phyloP scores from a whole-genome alignment of 257 asterid species.

The Oldenlandia corymbosa region DNA sequence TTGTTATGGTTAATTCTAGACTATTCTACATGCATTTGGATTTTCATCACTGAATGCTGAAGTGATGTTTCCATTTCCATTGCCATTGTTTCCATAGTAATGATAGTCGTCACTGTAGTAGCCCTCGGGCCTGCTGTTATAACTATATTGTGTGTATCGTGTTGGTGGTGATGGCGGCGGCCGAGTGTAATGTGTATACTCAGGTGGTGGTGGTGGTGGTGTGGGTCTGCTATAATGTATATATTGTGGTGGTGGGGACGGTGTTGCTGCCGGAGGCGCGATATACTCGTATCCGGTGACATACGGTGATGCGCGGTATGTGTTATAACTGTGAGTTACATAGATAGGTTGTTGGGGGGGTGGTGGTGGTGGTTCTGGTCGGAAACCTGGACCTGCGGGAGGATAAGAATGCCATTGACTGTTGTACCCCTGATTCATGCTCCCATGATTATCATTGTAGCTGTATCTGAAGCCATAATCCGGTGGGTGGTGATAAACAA shows the following conservation, averaged over 20 bases:
- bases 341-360: slow-evolving; percentile 36
- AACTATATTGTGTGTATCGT: slow-evolving; percentile 18
- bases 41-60: slow-evolving; percentile 87
- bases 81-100: slow-evolving; percentile 41
- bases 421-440: slow-evolving; percentile 24
- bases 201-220: slow-evolving; percentile 24
- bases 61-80: slow-evolving; percentile 49
- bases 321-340: slow-evolving; percentile 53
- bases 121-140: slow-evolving; percentile 33
- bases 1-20: slow-evolving; percentile 29
- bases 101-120: slow-evolving; percentile 47
- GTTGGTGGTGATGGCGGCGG: slow-evolving; percentile 8
- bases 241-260: slow-evolving; percentile 23
- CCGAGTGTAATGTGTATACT: slow-evolving; percentile 19
- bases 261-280: slow-evolving; percentile 30
- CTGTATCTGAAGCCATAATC: slow-evolving; percentile 40
- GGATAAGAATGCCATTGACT: slow-evolving; percentile 31
- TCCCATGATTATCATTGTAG: slow-evolving; percentile 24
- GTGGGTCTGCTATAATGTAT: slow-evolving; percentile 24
- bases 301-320: slow-evolving; percentile 54
- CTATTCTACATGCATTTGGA: slow-evolving; percentile 80
- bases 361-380: slow-evolving; percentile 29
- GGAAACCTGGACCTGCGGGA: slow-evolving; percentile 10
- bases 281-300: slow-evolving; percentile 56
- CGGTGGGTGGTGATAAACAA: slow-evolving; percentile 60